Evolutionary conservation across 1,139 yeast species (phyloP).

Genomic region (Candida gigantensis): DNA sequence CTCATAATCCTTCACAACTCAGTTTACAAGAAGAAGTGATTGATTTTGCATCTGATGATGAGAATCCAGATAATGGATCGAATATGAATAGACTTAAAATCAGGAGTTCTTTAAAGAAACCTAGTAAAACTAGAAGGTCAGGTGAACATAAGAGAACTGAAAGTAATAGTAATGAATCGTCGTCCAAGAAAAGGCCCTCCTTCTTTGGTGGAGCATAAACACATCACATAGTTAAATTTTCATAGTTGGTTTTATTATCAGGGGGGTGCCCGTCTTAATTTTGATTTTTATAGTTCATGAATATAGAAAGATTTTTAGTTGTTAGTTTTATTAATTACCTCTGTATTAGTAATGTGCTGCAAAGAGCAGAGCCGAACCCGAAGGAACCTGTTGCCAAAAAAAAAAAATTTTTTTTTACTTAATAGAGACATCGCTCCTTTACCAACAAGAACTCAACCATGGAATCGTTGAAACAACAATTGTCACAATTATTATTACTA

Average conservation of each 20-base stretch:
- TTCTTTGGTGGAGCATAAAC: constrained; percentile 26
- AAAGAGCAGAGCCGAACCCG: neutral
- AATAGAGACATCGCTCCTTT: neutral
- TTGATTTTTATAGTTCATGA: too few relatives aligned
- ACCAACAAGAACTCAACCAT: constrained; percentile 5
- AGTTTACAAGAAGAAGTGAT: constrained; percentile 47
- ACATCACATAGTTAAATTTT: neutral
- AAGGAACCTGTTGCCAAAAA: neutral
- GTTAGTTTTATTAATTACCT: too few relatives aligned
- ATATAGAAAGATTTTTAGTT: constrained; percentile 4
- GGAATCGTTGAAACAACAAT: constrained; percentile 12
- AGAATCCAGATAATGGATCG: constrained; percentile 40
- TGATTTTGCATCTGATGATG: constrained; percentile 53
- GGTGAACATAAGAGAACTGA: constrained; percentile 40
- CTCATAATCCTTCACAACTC: constrained; percentile 33
- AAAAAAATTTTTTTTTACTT: constrained; percentile 5
- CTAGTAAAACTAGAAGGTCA: constrained; percentile 30
- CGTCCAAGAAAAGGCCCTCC: constrained; percentile 32
- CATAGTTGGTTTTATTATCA: neutral
- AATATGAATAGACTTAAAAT: constrained; percentile 45
- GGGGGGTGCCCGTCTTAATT: too few relatives aligned
- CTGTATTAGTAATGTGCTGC: neutral
- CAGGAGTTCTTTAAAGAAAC: constrained; percentile 40
- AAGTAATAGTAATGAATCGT: constrained; percentile 26
- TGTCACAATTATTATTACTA: constrained; percentile 14